Evolutionary conservation across 257 asterid species (phyloP), one percentile per base, ranked within the genome.

Genomic region (Thymus mandschuricus): DNA sequence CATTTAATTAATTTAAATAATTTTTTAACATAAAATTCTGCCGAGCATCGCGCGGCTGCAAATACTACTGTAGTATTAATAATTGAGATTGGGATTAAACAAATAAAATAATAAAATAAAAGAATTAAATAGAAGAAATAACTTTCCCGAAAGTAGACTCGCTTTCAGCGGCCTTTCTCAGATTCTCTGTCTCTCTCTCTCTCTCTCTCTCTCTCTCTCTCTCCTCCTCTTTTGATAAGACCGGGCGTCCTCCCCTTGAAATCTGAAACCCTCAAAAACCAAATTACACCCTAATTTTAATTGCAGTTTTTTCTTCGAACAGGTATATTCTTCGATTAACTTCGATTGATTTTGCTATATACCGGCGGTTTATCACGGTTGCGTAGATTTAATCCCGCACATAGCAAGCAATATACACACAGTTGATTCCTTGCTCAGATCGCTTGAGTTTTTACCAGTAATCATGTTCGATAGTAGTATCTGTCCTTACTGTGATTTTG

Each of bases 151-250:
- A 79, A 79, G 80, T 76, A 79, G 76, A 66, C 77, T 79, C 69
- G 76, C 80, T 79, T 82, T 79, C 86, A 76, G 71, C 83, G 66
- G 60, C 75, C 71, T 73, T 73, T 82, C 79, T 79, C 78, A 81
- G 83, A 78, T 78, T 79, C 81, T 81, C 75, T 67, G 34, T 33
- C 33, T 35, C 31, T 30, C 35, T 65, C 35, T 29, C 29, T 38
- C 59, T 70, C 68, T 35, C 59, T 43, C 2, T 0, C 0, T 1
- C 8, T 1, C 12, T 69, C n/a, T 34, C 2, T 5, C 40, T 62
- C 60, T 63, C 69, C 75, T 66, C 77, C 60, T 29, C 21, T 78
- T 64, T 54, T 48, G 74, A 68, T 66, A 66, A 77, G 78, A 70
- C 68, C 48, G 72, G 8, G 44, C 12, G 56, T 73, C 64, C 70